These are phyloP conservation scores for Wallacemonas sp. DNA, from an alignment of 208 protist genomes.

Conservation along the genomic window DNA sequence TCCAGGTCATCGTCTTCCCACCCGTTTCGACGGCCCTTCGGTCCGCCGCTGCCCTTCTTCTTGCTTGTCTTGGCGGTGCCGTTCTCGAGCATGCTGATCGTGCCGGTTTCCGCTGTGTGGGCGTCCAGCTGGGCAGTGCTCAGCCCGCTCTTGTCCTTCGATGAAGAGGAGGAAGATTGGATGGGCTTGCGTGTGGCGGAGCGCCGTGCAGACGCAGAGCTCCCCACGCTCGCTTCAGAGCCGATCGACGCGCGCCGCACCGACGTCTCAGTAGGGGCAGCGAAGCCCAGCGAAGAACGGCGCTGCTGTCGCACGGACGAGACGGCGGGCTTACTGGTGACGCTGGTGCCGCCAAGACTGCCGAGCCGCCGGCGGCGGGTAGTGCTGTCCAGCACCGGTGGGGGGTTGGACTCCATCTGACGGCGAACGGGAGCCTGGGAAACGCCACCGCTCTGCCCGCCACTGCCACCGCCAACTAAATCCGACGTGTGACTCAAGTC, in stretches of 20 bases:
- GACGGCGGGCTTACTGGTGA: neutral
- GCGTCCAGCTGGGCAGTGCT: constrained; percentile 6
- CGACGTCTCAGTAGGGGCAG: constrained; percentile 9
- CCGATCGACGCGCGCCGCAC: constrained; percentile 5
- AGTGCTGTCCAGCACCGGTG: constrained; percentile 4
- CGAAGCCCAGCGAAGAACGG: neutral
- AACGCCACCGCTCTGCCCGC: neutral
- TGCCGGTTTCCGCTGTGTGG: constrained; percentile 8
- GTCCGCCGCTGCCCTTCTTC: neutral
- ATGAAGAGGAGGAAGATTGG: neutral
- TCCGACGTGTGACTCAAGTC: neutral
- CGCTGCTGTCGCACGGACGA: constrained; percentile 2
- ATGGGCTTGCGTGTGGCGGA: neutral
- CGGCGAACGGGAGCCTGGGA: neutral
- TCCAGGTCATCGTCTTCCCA: constrained; percentile 13
- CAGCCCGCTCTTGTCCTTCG: neutral
- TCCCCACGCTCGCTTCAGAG: constrained; percentile 10
- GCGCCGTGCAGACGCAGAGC: neutral
- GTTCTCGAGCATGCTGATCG: neutral
- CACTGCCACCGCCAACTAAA: neutral
- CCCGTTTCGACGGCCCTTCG: neutral
- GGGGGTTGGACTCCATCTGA: constrained; percentile 1
- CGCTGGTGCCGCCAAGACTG: constrained; percentile 1
- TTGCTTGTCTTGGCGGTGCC: neutral
- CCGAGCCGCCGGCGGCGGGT: constrained; percentile 4